Base-by-base conservation (phyloP, 2,329 filamentous ascomycete species). In the Fulvia fulva region DNA sequence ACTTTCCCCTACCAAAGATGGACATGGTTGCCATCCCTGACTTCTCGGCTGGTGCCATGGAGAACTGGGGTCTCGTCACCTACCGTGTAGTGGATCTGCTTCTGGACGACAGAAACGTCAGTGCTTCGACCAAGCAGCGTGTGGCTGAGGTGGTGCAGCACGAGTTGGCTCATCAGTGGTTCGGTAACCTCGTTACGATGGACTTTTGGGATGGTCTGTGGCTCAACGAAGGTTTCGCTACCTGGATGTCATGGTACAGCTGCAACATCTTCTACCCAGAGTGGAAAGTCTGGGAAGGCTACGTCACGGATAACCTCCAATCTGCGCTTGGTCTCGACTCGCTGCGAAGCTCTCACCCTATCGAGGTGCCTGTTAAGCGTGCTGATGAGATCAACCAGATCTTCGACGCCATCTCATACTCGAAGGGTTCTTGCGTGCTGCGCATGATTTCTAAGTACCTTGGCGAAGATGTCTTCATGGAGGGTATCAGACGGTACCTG, bases 311-410 rank as follows among this genome's bases (percentile, higher is more conserved):
- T 71, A 96, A 90, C 69, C 82, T 97, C 57, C 91, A 96, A 73
- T 87, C 89, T 63, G 93, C 93, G 1, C 81, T 97, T 37, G 87
- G 87, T 22, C 83, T 97, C 5, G 93, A 97, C 74, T 95, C 92
- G 3, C 79, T 97, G 54, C 86, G 93, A 67, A 97, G 91, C 83
- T 96, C 91, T 70, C 93, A 97, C 74, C 93, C 93, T 5, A 96
- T 97, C 59, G 93, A 97, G 75, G 92, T 97, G 0, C 93, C 93
- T 1, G 91, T 97, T 63, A 96, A 96, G 82, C 87, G 89, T 59
- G 92, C 92, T 26, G 91, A 96, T 67, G 91, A 97, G 76, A 92
- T 97, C 74, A 96, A 96, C 77, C 92, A 97, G 77, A 97, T 97
- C 67, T 97, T 97, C 68, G 93, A 97, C 72, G 90, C 91, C 62